A percentile compares a stretch with the other conserved stretches of the same genome.
phyloP scores from a whole-genome alignment of 2,329 filamentous ascomycete species.

The Trichoderma breve region DNA sequence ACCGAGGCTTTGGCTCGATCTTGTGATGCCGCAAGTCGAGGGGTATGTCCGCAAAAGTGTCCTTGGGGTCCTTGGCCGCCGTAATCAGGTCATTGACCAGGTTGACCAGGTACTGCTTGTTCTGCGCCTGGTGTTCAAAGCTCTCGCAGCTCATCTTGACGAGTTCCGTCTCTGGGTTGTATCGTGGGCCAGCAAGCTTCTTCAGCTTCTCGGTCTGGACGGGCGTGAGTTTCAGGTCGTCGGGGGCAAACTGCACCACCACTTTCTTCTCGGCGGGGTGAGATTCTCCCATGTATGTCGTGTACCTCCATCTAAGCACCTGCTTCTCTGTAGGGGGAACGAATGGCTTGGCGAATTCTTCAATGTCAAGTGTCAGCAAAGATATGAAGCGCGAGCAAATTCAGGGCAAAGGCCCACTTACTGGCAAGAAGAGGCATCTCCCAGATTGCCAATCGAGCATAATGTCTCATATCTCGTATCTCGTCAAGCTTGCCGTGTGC shows the following conservation, averaged over 20 bases:
- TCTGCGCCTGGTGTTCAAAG: constrained; percentile 86
- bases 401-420: constrained; percentile 40
- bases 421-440: constrained; percentile 89
- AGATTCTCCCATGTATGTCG: constrained; percentile 89
- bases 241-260: constrained; percentile 81
- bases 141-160: constrained; percentile 90
- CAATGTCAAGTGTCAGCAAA: neutral
- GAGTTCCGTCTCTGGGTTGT: constrained; percentile 78
- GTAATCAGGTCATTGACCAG: constrained; percentile 69
- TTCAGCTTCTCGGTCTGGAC: constrained; percentile 75
- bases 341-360: constrained; percentile 84
- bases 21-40: constrained; percentile 86
- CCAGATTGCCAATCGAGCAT: constrained; percentile 84
- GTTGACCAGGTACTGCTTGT: constrained; percentile 91
- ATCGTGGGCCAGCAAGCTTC: constrained; percentile 82
- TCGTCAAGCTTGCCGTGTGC: constrained; percentile 86
- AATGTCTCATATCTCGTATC: constrained; percentile 84
- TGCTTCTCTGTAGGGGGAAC: constrained; percentile 63
- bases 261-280: constrained; percentile 94
- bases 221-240: constrained; percentile 67
- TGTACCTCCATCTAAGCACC: constrained; percentile 91
- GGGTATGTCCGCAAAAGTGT: constrained; percentile 85
- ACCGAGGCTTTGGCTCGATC: constrained; percentile 63
- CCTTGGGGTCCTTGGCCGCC: constrained; percentile 72
- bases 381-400: neutral